phyloP scores from a whole-genome alignment of 1,139 yeast species.

The Nakaseomyces glabratus region DNA sequence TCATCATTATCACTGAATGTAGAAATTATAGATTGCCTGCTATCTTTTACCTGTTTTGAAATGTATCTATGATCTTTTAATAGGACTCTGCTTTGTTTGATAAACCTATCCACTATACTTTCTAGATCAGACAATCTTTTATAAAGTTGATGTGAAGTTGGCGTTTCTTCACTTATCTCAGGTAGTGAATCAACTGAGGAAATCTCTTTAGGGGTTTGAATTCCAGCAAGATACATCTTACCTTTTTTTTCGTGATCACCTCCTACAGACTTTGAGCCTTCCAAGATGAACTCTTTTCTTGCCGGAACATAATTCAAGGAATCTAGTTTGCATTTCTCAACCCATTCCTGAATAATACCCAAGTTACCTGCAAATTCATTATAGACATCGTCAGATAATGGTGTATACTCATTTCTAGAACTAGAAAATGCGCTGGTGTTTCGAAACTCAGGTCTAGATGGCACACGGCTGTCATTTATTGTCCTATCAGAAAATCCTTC shows the following conservation, averaged over 20 bases:
- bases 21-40: slow-evolving; percentile 16
- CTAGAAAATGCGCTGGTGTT: not conserved
- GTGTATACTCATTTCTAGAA: slow-evolving; percentile 9
- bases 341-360: slow-evolving; percentile 18
- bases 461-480: not conserved
- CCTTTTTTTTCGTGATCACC: not conserved
- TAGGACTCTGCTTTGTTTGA: slow-evolving; percentile 18
- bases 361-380: slow-evolving; percentile 16
- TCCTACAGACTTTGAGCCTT: not conserved
- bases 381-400: slow-evolving; percentile 18
- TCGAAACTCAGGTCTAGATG: not conserved
- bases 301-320: slow-evolving; percentile 15
- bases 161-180: slow-evolving; percentile 4
- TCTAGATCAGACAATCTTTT: slow-evolving; percentile 22
- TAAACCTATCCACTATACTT: slow-evolving; percentile 17
- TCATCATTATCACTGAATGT: slow-evolving; percentile 25
- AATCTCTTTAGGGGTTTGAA: slow-evolving; percentile 2
- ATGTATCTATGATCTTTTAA: slow-evolving; percentile 15
- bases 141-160: slow-evolving; percentile 19
- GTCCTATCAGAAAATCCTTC: not conserved
- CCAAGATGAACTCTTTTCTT: not conserved
- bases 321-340: slow-evolving; percentile 23
- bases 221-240: slow-evolving; percentile 1
- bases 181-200: slow-evolving; percentile 12
- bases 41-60: slow-evolving; percentile 11